These are phyloP conservation scores for Crithidia expoeki DNA, from an alignment of 208 protist species.

Conservation along the genomic window DNA sequence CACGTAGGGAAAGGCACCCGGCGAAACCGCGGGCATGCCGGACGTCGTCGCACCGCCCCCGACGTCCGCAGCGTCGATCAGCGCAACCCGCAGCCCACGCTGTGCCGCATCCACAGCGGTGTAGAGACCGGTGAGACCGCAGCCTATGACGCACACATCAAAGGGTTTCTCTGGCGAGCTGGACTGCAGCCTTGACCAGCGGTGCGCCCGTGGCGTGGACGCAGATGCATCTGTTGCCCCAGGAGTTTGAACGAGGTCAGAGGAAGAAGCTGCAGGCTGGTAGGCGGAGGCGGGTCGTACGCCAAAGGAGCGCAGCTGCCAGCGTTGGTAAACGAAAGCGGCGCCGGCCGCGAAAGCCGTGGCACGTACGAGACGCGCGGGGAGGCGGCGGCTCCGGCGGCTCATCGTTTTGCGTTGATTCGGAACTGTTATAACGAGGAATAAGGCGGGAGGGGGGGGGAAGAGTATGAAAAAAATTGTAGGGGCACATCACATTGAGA, in stretches of 20 bases:
- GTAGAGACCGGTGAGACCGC: conserved; percentile 75
- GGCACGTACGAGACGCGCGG: conserved; percentile 36
- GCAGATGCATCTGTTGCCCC: background rate
- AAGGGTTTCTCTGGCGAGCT: conserved; percentile 38
- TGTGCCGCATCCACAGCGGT: conserved; percentile 83
- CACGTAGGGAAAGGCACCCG: conserved; percentile 69
- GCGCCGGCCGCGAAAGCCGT: conserved; percentile 16
- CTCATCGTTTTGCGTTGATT: conserved; percentile 38
- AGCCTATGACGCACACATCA: conserved; percentile 81
- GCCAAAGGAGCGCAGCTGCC: conserved; percentile 46
- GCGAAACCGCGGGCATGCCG: conserved; percentile 36
- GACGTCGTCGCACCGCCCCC: conserved; percentile 39
- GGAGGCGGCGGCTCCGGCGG: conserved; percentile 45
- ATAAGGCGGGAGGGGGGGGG: too few species aligned
- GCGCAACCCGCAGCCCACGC: conserved; percentile 70
- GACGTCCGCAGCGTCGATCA: conserved; percentile 78
- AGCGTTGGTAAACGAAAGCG: conserved; percentile 48
- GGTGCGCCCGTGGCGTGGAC: conserved; percentile 2
- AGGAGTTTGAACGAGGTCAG: background rate
- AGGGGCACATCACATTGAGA: too few species aligned
- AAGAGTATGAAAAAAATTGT: too few species aligned
- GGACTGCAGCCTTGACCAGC: conserved; percentile 27
- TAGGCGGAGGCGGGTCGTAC: conserved; percentile 24
- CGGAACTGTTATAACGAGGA: too few species aligned
- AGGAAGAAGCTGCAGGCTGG: background rate